These are phyloP conservation scores for Kodamaea laetipori DNA, from an alignment of 805 yeast genomes.

Conservation along the genomic window DNA sequence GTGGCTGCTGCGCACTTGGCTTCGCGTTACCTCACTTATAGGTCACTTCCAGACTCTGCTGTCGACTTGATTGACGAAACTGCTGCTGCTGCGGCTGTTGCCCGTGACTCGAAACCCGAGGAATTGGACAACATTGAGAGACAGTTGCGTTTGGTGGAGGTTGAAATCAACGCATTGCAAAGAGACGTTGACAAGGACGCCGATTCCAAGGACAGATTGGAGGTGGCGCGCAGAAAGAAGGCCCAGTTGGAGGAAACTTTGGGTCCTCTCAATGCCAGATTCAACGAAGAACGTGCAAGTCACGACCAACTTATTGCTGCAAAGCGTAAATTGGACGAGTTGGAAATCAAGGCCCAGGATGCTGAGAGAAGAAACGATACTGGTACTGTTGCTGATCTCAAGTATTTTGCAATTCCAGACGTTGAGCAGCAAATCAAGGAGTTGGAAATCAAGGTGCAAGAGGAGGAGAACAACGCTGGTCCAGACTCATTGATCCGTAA, in stretches of 20 bases:
- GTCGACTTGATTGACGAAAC: conserved; percentile 95
- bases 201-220: conserved; percentile 82
- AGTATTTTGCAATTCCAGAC: conserved; percentile 97
- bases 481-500: conserved; percentile 74
- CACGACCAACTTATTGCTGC: conserved; percentile 89
- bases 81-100: conserved; percentile 96
- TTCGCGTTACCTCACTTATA: conserved; percentile 88
- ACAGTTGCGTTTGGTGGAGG: conserved; percentile 86
- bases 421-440: conserved; percentile 71
- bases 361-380: conserved; percentile 98
- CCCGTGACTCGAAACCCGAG: conserved; percentile 97
- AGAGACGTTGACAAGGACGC: conserved; percentile 87
- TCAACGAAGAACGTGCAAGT: conserved; percentile 82
- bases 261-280: conserved; percentile 82
- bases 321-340: conserved; percentile 87
- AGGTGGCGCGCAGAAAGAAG: conserved; percentile 72
- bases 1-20: conserved; percentile 95
- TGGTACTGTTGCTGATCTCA: conserved; percentile 90
- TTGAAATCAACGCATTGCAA: conserved; percentile 94
- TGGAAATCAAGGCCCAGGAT: conserved; percentile 89
- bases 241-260: conserved; percentile 85
- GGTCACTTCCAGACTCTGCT: conserved; percentile 96
- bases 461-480: conserved; percentile 65
- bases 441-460: conserved; percentile 75
- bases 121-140: conserved; percentile 93